Percentiles rank a stretch among this genome's conserved stretches.
These are phyloP conservation scores for Lipomyces lipofer DNA, from an alignment of 805 yeast genomes.

Conservation along the genomic window DNA sequence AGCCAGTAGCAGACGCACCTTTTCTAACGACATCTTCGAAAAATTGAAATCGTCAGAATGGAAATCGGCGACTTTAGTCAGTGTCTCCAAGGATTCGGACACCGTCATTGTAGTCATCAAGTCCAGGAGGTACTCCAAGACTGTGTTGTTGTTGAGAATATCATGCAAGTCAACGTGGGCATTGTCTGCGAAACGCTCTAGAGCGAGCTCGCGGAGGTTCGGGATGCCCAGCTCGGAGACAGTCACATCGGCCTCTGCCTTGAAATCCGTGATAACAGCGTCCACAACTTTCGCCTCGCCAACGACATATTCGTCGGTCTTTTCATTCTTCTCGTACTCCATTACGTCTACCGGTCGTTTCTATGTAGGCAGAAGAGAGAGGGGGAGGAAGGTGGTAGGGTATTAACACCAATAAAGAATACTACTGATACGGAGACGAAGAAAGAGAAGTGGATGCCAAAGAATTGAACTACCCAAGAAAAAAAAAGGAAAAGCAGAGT, in stretches of 20 bases:
- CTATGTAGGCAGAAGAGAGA: conserved; percentile 3
- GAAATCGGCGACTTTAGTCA: not conserved
- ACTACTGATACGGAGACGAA: conserved; percentile 3
- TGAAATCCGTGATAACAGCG: not conserved
- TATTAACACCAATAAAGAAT: conserved; percentile 1
- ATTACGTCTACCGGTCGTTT: conserved; percentile 7
- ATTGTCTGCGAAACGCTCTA: conserved; percentile 11
- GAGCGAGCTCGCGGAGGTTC: conserved; percentile 19
- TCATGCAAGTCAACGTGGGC: conserved; percentile 17
- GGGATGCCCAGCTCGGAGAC: conserved; percentile 19
- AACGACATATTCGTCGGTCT: conserved; percentile 12
- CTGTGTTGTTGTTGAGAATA: conserved; percentile 9
- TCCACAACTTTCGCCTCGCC: not conserved
- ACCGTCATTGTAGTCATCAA: conserved; percentile 36
- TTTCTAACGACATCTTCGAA: not conserved
- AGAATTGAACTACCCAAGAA: conserved; percentile 1
- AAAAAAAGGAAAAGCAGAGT: not conserved
- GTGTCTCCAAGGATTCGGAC: conserved; percentile 42
- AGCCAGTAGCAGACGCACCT: conserved; percentile 1
- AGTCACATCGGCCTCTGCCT: conserved; percentile 18
- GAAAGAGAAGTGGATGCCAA: not conserved
- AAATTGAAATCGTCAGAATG: conserved; percentile 11
- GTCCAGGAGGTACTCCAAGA: conserved; percentile 44
- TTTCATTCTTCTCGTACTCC: conserved; percentile 14
- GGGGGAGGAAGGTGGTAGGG: not conserved